These are phyloP conservation scores for Colletotrichum australisinense DNA, from an alignment of 2,329 filamentous ascomycete species.

Conservation along the genomic window DNA sequence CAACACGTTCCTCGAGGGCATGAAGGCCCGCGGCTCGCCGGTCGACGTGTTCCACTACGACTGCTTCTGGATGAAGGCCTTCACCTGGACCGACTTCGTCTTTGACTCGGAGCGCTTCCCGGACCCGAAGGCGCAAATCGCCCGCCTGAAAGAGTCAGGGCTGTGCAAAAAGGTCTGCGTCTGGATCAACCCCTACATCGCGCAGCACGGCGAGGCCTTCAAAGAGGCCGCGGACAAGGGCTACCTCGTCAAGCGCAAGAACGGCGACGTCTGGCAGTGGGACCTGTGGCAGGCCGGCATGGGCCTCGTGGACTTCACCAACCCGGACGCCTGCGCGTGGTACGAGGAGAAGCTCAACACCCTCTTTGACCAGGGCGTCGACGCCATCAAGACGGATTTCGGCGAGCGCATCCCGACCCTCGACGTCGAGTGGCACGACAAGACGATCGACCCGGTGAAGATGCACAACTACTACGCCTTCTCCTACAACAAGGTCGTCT, in stretches of 20 bases:
- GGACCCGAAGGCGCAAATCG: slow-evolving; percentile 73
- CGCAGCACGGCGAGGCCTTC: slow-evolving; percentile 76
- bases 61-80: slow-evolving; percentile 82
- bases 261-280: slow-evolving; percentile 81
- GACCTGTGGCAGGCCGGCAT: slow-evolving; percentile 83
- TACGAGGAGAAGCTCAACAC: slow-evolving; percentile 70
- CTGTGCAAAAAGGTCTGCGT: slow-evolving; percentile 75
- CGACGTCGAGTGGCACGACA: slow-evolving; percentile 74
- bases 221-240: slow-evolving; percentile 72
- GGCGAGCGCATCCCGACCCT: slow-evolving; percentile 76
- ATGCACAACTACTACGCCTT: slow-evolving; percentile 87
- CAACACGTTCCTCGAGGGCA: slow-evolving; percentile 74
- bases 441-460: slow-evolving; percentile 66
- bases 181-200: slow-evolving; percentile 83
- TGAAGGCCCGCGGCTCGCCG: slow-evolving; percentile 72
- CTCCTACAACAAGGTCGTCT: slow-evolving; percentile 77
- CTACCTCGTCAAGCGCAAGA: slow-evolving; percentile 75
- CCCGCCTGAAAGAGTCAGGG: slow-evolving; percentile 71
- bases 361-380: slow-evolving; percentile 76
- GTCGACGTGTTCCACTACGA: slow-evolving; percentile 82
- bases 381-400: slow-evolving; percentile 82
- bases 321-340: slow-evolving; percentile 75
- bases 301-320: slow-evolving; percentile 80
- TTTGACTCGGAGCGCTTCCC: slow-evolving; percentile 78
- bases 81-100: slow-evolving; percentile 80